These are phyloP conservation scores for Acer negundo DNA, from an alignment of 345 rosid species.

Conservation along the genomic window DNA sequence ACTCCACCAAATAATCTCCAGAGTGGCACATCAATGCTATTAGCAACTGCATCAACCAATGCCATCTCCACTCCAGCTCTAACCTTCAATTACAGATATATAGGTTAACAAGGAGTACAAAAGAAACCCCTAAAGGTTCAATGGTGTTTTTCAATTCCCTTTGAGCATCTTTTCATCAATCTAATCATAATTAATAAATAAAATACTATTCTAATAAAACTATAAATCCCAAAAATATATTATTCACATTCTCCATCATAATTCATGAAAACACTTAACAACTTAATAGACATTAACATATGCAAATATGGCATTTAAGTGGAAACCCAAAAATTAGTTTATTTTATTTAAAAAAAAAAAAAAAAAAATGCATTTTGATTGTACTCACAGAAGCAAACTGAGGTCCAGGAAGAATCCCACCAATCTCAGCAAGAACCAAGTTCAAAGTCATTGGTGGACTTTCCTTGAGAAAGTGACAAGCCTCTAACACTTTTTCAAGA, in stretches of 20 bases:
- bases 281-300: no score
- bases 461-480: conserved; percentile 51
- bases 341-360: conserved; percentile 5
- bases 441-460: conserved; percentile 47
- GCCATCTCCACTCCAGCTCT: conserved; percentile 96
- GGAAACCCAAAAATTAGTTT: neutral
- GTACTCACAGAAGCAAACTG: conserved; percentile 75
- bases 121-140: no score
- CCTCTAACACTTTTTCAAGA: conserved; percentile 60
- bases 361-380: neutral
- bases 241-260: no score
- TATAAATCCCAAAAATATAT: no score
- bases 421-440: conserved; percentile 43
- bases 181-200: no score
- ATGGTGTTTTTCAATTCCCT: no score
- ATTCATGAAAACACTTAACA: neutral
- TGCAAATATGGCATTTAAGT: neutral
- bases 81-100: conserved; percentile 48
- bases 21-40: conserved; percentile 61
- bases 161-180: no score
- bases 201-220: no score
- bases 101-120: conserved; percentile 14
- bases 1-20: conserved; percentile 90
- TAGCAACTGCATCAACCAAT: conserved; percentile 79
- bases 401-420: conserved; percentile 56